These are phyloP conservation scores for Sanghuangporus weigelae DNA, from an alignment of 1,284 basidiomycete species.

Conservation along the genomic window DNA sequence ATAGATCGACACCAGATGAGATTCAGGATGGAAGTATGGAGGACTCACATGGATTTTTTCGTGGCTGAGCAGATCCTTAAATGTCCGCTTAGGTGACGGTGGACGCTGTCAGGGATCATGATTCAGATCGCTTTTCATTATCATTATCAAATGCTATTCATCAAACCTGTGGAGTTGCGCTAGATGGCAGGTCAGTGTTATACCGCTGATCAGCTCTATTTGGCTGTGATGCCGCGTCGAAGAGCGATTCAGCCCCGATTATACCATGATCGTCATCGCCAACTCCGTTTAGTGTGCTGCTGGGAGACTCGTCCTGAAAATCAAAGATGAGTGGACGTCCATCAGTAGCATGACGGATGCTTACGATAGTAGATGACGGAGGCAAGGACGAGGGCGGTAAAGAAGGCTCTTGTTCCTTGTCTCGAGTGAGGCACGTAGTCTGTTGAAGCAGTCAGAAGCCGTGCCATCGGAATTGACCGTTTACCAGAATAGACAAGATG, in stretches of 20 bases:
- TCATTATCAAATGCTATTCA: background rate
- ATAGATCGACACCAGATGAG: background rate
- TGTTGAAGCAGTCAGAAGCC: background rate
- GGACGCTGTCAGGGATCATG: background rate
- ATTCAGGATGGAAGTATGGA: background rate
- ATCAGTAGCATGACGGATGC: background rate
- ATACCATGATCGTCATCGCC: slow-evolving; percentile 2
- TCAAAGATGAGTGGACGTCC: background rate
- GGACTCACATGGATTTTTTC: slow-evolving; percentile 10
- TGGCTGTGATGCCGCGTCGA: background rate
- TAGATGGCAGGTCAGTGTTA: background rate
- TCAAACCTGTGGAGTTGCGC: background rate
- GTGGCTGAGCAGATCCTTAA: slow-evolving; percentile 11
- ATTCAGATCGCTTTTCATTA: background rate
- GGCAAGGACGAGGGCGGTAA: slow-evolving; percentile 11
- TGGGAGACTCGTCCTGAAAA: slow-evolving; percentile 8
- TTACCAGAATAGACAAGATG: slow-evolving; percentile 1
- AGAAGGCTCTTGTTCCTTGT: background rate
- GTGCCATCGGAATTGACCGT: background rate
- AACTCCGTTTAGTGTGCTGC: slow-evolving; percentile 2
- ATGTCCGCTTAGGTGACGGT: background rate
- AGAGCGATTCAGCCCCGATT: background rate
- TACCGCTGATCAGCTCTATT: background rate
- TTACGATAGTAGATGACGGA: slow-evolving; percentile 8
- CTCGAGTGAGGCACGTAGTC: background rate